Conservation (phyloP, 176 grass and related monocot species). For the Aegilops bicornis region DNA sequence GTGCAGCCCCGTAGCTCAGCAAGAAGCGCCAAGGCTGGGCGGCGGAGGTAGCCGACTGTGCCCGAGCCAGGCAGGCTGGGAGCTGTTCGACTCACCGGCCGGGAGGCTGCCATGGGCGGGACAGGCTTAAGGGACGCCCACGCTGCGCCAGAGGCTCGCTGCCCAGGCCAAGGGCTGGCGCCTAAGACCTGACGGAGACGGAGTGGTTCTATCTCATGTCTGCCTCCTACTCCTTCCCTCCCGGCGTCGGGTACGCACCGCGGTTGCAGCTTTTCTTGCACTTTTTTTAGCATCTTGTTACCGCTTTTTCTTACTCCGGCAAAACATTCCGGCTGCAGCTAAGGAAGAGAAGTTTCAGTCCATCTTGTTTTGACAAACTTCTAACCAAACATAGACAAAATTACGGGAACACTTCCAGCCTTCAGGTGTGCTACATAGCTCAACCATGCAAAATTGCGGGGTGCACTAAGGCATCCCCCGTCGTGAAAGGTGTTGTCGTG, state of each 20-base stretch:
- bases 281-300: neutral
- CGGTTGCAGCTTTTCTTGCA: neutral
- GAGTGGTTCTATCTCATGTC: slow-evolving; percentile 99
- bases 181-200: slow-evolving; percentile 91
- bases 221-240: slow-evolving; percentile 81
- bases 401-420: no score
- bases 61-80: no score
- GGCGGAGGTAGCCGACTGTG: slow-evolving; percentile 50
- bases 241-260: slow-evolving; percentile 52
- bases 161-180: no score
- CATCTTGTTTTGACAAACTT: neutral
- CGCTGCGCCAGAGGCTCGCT: slow-evolving; percentile 4
- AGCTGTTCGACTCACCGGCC: slow-evolving; percentile 74
- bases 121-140: neutral
- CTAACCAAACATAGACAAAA: neutral
- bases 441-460: no score
- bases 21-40: neutral
- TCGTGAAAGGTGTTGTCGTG: no score
- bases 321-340: neutral
- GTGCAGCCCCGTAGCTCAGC: slow-evolving; percentile 41
- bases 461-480: no score
- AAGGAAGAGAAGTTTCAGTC: neutral
- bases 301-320: neutral
- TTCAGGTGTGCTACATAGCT: no score
- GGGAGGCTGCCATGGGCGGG: slow-evolving; percentile 23